phyloP scores from a whole-genome alignment of 2,329 filamentous ascomycete species.

The Hypoxylon sp. region DNA sequence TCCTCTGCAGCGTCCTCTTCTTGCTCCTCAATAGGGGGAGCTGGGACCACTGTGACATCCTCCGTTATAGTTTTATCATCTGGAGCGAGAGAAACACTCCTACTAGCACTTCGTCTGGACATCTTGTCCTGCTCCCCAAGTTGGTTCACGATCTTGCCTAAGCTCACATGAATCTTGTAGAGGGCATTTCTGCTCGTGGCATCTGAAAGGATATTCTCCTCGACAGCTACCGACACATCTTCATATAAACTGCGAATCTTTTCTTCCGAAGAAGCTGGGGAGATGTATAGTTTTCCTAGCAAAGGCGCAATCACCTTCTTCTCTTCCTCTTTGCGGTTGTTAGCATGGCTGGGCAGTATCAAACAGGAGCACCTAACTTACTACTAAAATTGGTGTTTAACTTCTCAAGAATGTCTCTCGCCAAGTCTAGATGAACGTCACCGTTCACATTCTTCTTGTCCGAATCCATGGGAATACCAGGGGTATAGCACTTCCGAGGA shows the following conservation, averaged over 20 bases:
- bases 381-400: slow-evolving; percentile 75
- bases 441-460: slow-evolving; percentile 76
- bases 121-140: slow-evolving; percentile 60
- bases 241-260: slow-evolving; percentile 70
- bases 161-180: slow-evolving; percentile 75
- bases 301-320: slow-evolving; percentile 84
- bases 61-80: slow-evolving; percentile 45
- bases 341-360: slow-evolving; percentile 12
- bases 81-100: slow-evolving; percentile 42
- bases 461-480: slow-evolving; percentile 63
- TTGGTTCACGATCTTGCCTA: slow-evolving; percentile 76
- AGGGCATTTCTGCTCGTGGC: slow-evolving; percentile 73
- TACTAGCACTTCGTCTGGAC: slow-evolving; percentile 42
- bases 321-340: slow-evolving; percentile 75
- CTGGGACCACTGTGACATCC: slow-evolving; percentile 58
- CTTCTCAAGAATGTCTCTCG: slow-evolving; percentile 81
- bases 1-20: slow-evolving; percentile 52
- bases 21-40: slow-evolving; percentile 46
- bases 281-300: slow-evolving; percentile 85
- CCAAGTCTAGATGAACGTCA: slow-evolving; percentile 84
- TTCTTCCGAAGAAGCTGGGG: slow-evolving; percentile 72
- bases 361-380: slow-evolving; percentile 60
- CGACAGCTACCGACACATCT: slow-evolving; percentile 72
- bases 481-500: slow-evolving; percentile 79
- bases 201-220: slow-evolving; percentile 71